Conservation (phyloP, 1,139 yeast genomes). For the Blastobotrys apis region DNA sequence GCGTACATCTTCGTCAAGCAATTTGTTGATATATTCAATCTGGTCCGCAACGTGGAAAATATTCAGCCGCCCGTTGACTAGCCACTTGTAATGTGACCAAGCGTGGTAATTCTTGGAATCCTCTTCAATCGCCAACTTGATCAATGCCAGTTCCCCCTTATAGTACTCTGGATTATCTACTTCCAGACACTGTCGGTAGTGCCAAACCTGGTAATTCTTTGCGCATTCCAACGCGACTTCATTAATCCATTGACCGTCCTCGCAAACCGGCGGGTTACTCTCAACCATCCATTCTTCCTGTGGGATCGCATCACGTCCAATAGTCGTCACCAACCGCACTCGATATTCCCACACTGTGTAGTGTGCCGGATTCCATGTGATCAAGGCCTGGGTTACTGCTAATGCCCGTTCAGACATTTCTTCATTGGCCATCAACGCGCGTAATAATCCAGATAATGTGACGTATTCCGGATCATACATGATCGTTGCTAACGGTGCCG, state of each 20-base stretch:
- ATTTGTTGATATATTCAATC: constrained; percentile 46
- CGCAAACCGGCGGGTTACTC: constrained; percentile 33
- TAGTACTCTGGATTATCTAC: constrained; percentile 27
- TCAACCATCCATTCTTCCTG: constrained; percentile 32
- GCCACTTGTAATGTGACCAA: constrained; percentile 90
- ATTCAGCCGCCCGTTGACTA: constrained; percentile 47
- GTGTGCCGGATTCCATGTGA: constrained; percentile 77
- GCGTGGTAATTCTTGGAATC: constrained; percentile 94
- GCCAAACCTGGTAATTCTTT: constrained; percentile 96
- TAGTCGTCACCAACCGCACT: constrained; percentile 46
- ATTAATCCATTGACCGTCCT: constrained; percentile 63
- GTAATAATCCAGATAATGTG: constrained; percentile 53
- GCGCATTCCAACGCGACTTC: constrained; percentile 68
- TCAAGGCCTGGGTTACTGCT: constrained; percentile 57
- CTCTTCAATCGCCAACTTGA: constrained; percentile 62
- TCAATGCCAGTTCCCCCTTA: constrained; percentile 57
- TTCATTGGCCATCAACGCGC: constrained; percentile 54
- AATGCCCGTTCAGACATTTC: constrained; percentile 74
- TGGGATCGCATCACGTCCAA: constrained; percentile 36
- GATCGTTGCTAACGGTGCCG: constrained; percentile 60
- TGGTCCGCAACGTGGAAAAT: constrained; percentile 40
- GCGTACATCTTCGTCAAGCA: constrained; percentile 60
- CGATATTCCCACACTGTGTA: constrained; percentile 88
- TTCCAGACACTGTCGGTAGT: constrained; percentile 58
- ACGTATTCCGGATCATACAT: constrained; percentile 71